These are phyloP conservation scores for Crucihimalaya himalaica DNA, from an alignment of 345 rosid genomes.

Conservation along the genomic window DNA sequence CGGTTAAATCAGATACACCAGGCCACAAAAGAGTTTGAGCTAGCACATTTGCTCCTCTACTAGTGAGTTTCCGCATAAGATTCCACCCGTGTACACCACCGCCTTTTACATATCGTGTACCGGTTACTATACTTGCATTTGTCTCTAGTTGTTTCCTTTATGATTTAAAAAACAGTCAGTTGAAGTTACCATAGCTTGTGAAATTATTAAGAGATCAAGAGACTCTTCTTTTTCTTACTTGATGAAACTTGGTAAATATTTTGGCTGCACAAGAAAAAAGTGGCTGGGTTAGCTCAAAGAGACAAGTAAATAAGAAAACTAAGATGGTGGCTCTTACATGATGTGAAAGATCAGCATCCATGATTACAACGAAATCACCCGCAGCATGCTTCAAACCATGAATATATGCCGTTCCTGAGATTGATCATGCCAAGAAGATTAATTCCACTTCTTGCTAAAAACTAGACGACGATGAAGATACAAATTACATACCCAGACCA, in stretches of 20 bases:
- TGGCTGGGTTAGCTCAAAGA: slow-evolving; percentile 20
- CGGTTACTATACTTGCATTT: slow-evolving; percentile 88
- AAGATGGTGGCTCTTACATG: slow-evolving; percentile 60
- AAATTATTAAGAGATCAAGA: background rate
- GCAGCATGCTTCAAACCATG: slow-evolving; percentile 94
- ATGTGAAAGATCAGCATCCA: slow-evolving; percentile 99
- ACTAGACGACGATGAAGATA: background rate
- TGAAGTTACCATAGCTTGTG: background rate
- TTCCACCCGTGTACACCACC: slow-evolving; percentile 99
- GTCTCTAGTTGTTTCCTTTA: slow-evolving; percentile 86
- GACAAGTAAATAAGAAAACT: background rate
- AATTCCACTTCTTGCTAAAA: background rate
- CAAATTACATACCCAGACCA: slow-evolving; percentile 68
- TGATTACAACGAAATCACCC: slow-evolving; percentile 88
- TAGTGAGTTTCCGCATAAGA: slow-evolving; percentile 94
- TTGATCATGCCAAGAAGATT: slow-evolving; percentile 25
- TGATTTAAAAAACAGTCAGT: background rate
- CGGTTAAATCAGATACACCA: slow-evolving; percentile 94
- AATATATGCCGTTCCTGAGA: slow-evolving; percentile 84
- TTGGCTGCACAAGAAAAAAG: slow-evolving; percentile 68
- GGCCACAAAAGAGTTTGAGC: slow-evolving; percentile 98
- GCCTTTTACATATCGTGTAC: slow-evolving; percentile 84
- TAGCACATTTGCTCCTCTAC: slow-evolving; percentile 97
- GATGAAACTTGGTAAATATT: slow-evolving; percentile 91
- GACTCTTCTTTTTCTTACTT: slow-evolving; percentile 59